Evolutionary conservation across 2,329 filamentous ascomycete species (phyloP), one percentile per base, ranked within the genome.

Genomic region (Neoarthrinium moseri): DNA sequence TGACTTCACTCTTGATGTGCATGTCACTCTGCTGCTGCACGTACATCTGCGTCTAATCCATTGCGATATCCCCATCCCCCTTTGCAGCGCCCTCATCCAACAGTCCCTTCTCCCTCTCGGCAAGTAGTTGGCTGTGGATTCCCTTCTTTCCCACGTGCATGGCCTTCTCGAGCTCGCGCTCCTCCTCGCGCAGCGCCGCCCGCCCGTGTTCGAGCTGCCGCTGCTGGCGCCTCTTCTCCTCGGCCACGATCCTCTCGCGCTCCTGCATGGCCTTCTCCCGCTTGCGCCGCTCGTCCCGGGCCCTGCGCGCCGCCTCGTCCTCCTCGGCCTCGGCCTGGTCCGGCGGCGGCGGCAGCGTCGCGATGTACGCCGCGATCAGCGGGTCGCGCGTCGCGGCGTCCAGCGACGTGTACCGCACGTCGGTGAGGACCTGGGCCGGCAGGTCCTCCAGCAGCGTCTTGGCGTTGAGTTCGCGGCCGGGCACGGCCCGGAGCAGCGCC

Each of bases 401-500:
- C 1, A 91, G 70, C 4, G 83, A 84, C 26, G 89, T 81, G 62
- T 82, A 92, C 35, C 86, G 78, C 27, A 89, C 64, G 59, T 92
- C 87, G 13, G 75, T 71, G 1, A 88, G 70, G 0, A 92, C 61
- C 18, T 78, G 65, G 1, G 78, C 64, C 1, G 88, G 88, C 8
- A 92, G 70, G 13, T 74, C 71, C 5, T 76, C 73, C 2, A 78
- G 59, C 1, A 71, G 68, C 0, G 83, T 83, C 38, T 74, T 68
- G 51, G 75, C 78, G 59, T 89, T 83, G 3, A 92, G 73, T 2
- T 71, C 55, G 2, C 73, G 71, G 4, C 75, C 57, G 0, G 87
- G 79, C 33, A 86, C 72, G 5, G 76, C 70, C 53, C 81, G 83
- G 12, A 94, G 72, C 6, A 92, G 67, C 4, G 74, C 72, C 10